Evolutionary conservation across 805 yeast genomes (phyloP), one percentile per base, ranked within the genome.

Genomic region (Barnettozyma vustinii): DNA sequence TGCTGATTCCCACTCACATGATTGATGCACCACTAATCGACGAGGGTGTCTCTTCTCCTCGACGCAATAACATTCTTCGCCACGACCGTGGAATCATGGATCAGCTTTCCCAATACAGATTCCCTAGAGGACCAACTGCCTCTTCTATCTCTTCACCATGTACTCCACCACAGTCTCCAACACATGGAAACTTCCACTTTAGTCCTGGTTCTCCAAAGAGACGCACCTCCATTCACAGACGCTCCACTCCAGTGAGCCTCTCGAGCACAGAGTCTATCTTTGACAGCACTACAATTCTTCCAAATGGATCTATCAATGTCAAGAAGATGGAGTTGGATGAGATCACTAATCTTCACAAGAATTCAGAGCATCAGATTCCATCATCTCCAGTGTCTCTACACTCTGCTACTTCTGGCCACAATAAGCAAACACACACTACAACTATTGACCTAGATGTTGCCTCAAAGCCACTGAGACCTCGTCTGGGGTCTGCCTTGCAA

Each of bases 361-460:
- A 18, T 15, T 23, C 44, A 19, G 33, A 41, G 23, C 32, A 46
- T 19, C n/a, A 44, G 23, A 39, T 16, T 9, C 16, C 27, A 25
- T 20, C 18, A 20, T 23, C 36, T 25, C 21, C 39, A 12, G 10
- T 20, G 19, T 20, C 35, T 20, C 2, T 21, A 13, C 23, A 26
- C 26, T 23, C 15, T 23, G 15, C 25, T 21, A 19, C 20, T 37
- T 12, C 41, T 18, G 26, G 33, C 26, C 19, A 18, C 21, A 2
- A 21, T 6, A 35, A 12, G 9, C 9, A 18, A 19, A 20, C n/a
- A n/a, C n/a, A 33, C 18, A 21, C 57, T 18, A 4, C 57, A 9
- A n/a, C 49, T 1, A 58, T 56, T 30, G 59, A 57, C 26, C 36
- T 59, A 13, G 55, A 54, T 37, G 48, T 47, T 23, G 54, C 48